Evolutionary conservation across 306 rosid species (phyloP), one percentile per base, ranked within the genome.

Genomic region (Trifolium dubium): DNA sequence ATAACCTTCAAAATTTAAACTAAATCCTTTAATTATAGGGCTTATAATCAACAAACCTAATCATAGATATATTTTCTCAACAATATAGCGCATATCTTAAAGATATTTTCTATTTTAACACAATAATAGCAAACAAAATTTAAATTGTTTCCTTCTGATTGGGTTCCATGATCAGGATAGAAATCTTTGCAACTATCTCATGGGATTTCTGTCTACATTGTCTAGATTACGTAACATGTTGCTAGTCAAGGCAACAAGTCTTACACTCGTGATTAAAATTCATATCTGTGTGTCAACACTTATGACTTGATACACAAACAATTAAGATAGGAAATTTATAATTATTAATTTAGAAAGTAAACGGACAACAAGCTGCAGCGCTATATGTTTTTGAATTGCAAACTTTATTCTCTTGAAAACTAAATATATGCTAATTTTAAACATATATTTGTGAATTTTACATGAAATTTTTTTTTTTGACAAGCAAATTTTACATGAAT

Each of bases 81-180:
- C n/a, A n/a, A n/a, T n/a, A n/a, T n/a, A n/a, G n/a, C n/a, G n/a
- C n/a, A n/a, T n/a, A n/a, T n/a, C n/a, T n/a, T n/a, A n/a, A n/a
- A n/a, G n/a, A n/a, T n/a, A n/a, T n/a, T n/a, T n/a, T n/a, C n/a
- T n/a, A n/a, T n/a, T n/a, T n/a, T n/a, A n/a, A n/a, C n/a, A n/a
- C n/a, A n/a, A n/a, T n/a, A n/a, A n/a, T n/a, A n/a, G n/a, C n/a
- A n/a, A n/a, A n/a, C n/a, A n/a, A n/a, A 40, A 66, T 1, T 37
- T 30, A 63, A 40, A 34, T 64, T 55, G 72, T 69, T 77, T 58
- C 71, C 71, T 73, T 73, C n/a, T 67, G 60, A 47, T 44, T 19
- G 55, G 31, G 3, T 63, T 14, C 29, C 10, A 34, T 69, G 60
- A 72, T 75, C 39, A 12, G 4, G 18, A 44, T 47, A 49, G 23